These are phyloP conservation scores for Sporothrix schenckii DNA, from an alignment of 2,329 filamentous ascomycete genomes.

Conservation along the genomic window DNA sequence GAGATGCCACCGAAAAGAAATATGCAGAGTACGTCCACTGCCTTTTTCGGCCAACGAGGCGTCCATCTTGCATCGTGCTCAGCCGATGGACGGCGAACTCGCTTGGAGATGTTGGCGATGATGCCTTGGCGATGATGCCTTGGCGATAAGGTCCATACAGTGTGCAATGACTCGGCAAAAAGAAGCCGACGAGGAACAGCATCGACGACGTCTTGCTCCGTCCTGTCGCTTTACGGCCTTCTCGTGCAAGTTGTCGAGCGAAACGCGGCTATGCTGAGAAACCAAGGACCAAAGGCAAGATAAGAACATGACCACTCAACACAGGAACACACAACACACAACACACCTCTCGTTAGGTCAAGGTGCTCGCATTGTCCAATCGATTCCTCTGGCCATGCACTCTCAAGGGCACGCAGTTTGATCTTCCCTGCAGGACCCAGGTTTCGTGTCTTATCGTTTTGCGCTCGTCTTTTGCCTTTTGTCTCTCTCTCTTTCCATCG, in stretches of 20 bases:
- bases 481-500: neutral
- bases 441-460: conserved; percentile 1
- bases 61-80: conserved; percentile 8
- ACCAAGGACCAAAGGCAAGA: neutral
- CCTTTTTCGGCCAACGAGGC: neutral
- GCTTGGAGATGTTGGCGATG: neutral
- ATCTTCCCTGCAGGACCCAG: conserved; percentile 18
- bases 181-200: too few species aligned
- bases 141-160: neutral
- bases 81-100: conserved; percentile 1
- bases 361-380: neutral
- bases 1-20: neutral
- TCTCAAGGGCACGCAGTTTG: neutral
- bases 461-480: neutral
- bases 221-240: too few species aligned
- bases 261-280: conserved; percentile 7
- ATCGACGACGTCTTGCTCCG: too few species aligned
- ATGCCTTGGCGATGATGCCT: neutral
- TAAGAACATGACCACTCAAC: neutral
- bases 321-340: too few species aligned
- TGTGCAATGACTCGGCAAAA: neutral
- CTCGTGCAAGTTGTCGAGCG: neutral
- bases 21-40: neutral
- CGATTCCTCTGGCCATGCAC: neutral
- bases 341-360: neutral